These are phyloP conservation scores for Magnolia changhungtana DNA, from an alignment of 164 flowering plant genomes.

Conservation along the genomic window DNA sequence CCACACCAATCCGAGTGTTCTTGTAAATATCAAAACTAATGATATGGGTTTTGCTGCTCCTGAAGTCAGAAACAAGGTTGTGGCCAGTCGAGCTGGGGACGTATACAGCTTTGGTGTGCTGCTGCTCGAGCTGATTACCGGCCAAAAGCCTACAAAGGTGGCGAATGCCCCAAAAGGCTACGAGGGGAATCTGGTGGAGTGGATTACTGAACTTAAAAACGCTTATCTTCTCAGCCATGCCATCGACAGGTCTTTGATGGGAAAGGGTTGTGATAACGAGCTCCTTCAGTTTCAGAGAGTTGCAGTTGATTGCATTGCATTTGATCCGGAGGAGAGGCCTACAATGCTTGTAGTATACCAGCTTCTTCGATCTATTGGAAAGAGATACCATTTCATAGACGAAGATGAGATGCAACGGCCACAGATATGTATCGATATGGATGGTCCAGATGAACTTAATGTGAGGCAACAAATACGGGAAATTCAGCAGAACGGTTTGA, in stretches of 20 bases:
- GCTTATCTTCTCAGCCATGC: slow-evolving; percentile 27
- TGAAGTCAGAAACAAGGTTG: slow-evolving; percentile 36
- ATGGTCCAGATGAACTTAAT: no score
- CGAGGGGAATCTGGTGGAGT: slow-evolving; percentile 62
- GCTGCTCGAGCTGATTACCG: slow-evolving; percentile 40
- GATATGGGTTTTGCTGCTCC: slow-evolving; percentile 31
- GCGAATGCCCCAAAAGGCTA: slow-evolving; percentile 21
- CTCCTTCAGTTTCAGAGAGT: slow-evolving; percentile 51
- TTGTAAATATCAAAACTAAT: no score
- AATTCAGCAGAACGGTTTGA: slow-evolving; percentile 16
- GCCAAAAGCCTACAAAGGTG: slow-evolving; percentile 36
- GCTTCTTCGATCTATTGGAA: slow-evolving; percentile 53
- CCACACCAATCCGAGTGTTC: no score
- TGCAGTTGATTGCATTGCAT: slow-evolving; percentile 50
- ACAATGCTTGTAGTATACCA: slow-evolving; percentile 71
- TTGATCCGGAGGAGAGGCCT: slow-evolving; percentile 59
- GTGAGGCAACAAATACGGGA: slow-evolving; percentile 5
- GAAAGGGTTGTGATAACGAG: slow-evolving; percentile 51
- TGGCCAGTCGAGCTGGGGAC: slow-evolving; percentile 15
- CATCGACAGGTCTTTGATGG: slow-evolving; percentile 42
- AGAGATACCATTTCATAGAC: no score
- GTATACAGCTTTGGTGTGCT: slow-evolving; percentile 23
- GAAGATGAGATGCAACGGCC: slow-evolving; percentile 19
- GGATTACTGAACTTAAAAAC: slow-evolving; percentile 40
- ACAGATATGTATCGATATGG: slow-evolving; percentile 20